These are phyloP conservation scores for Colletotrichum ledebouriae DNA, from an alignment of 2,329 filamentous ascomycete genomes.

Conservation along the genomic window DNA sequence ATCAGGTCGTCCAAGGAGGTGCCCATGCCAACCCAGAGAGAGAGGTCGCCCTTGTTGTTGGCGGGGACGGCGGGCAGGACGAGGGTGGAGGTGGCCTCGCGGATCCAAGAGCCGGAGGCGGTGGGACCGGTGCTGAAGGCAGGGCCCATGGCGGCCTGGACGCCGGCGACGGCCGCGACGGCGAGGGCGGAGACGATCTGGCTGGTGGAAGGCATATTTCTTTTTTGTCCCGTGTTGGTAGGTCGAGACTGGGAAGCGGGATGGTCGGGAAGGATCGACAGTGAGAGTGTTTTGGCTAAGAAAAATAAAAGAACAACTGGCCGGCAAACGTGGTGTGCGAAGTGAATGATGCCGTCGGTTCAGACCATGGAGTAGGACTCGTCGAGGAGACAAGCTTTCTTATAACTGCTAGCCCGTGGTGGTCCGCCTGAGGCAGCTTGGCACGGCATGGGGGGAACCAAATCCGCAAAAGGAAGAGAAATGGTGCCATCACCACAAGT, in stretches of 20 bases:
- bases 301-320: neutral
- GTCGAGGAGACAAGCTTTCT: neutral
- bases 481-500: neutral
- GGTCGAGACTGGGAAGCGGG: neutral
- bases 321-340: neutral
- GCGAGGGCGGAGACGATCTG: slow-evolving; percentile 34
- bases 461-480: neutral
- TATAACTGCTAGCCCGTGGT: neutral
- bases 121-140: slow-evolving; percentile 60
- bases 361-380: neutral
- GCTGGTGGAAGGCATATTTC: slow-evolving; percentile 31
- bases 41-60: slow-evolving; percentile 53
- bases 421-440: neutral
- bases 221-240: neutral
- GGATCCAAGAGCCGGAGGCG: slow-evolving; percentile 55
- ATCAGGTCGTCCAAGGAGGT: slow-evolving; percentile 61
- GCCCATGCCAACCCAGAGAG: slow-evolving; percentile 64
- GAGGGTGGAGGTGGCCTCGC: slow-evolving; percentile 59
- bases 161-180: slow-evolving; percentile 29
- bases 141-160: slow-evolving; percentile 51
- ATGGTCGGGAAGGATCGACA: neutral
- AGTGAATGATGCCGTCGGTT: neutral
- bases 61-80: slow-evolving; percentile 55
- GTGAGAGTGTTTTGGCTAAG: neutral
- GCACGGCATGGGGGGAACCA: neutral